Evolutionary conservation across 2,329 filamentous ascomycete species (phyloP), one percentile per base, ranked within the genome.

Genomic region (Lecanicillium sp.): DNA sequence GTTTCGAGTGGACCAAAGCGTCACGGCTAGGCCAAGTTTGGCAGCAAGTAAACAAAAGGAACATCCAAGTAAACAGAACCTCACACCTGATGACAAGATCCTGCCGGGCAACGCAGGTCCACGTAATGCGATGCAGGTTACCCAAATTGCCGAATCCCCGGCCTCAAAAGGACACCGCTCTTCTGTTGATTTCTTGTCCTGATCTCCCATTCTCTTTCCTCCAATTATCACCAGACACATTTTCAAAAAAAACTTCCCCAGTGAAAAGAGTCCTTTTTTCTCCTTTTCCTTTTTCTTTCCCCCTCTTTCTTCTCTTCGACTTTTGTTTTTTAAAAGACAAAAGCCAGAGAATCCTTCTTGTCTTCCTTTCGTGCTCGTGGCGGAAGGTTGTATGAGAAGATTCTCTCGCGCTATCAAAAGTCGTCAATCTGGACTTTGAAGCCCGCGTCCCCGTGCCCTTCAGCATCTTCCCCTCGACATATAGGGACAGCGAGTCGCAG

Each of bases 401-500:
- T 78, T 67, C 64, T 71, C 68, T 67, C 62, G 68, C 79, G 71
- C 70, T 67, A 65, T 64, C 55, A 80, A 80, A 84, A 81, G 80
- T 83, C 83, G 86, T 73, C 86, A 95, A 87, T 76, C 89, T 95
- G 89, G 89, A 95, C 86, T 95, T 94, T 92, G 89, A 95, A 85
- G 88, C 89, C 73, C 85, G 88, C 71, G 85, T 95, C 71, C 87
- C 90, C 77, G 92, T 96, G 72, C 90, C 90, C 73, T 94, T 95
- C 82, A 95, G 88, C 85, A 85, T 95, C 84, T 95, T 96, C 81
- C 90, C 90, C 75, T 95, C 88, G 70, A 86, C 88, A 71, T 96
- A 95, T 79, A 80, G 84, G 65, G 73, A 73, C 64, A 63, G 62
- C 58, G 63, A 64, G 50, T 59, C 73, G 70, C 72, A 73, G 65